A percentile compares a stretch with the other conserved stretches of the same genome.
Evolutionary conservation across 2,329 filamentous ascomycete genomes (phyloP).

Genomic region (Cladosporium velox): DNA sequence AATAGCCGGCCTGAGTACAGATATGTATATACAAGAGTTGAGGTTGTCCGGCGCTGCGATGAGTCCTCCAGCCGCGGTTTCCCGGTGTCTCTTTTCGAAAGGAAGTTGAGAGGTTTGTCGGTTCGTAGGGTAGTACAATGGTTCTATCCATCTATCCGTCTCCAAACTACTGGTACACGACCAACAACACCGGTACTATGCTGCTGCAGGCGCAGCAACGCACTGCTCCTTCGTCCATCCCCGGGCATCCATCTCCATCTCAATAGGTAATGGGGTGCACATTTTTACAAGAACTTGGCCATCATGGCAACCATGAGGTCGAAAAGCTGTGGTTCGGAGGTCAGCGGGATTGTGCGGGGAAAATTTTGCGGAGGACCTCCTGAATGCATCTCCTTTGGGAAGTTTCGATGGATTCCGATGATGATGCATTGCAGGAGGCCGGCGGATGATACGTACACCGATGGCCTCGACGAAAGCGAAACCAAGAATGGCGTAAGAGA

Average conservation of each 20-base stretch:
- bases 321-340: slow-evolving; percentile 58
- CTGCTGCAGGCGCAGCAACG: slow-evolving; percentile 18
- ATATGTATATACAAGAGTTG: slow-evolving; percentile 19
- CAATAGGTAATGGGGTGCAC: slow-evolving; percentile 21
- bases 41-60: neutral
- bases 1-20: slow-evolving; percentile 1
- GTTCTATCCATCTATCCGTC: slow-evolving; percentile 22
- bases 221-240: slow-evolving; percentile 11
- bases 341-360: slow-evolving; percentile 8
- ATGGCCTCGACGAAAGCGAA: slow-evolving; percentile 95
- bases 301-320: slow-evolving; percentile 91
- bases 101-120: neutral
- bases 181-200: slow-evolving; percentile 19
- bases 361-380: slow-evolving; percentile 19
- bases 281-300: slow-evolving; percentile 63
- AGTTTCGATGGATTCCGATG: neutral
- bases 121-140: slow-evolving; percentile 19
- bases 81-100: neutral
- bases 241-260: slow-evolving; percentile 21
- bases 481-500: slow-evolving; percentile 93
- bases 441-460: slow-evolving; percentile 49
- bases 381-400: slow-evolving; percentile 13
- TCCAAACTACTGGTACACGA: slow-evolving; percentile 21
- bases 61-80: neutral
- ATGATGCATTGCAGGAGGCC: slow-evolving; percentile 5